These are phyloP conservation scores for Endocalyx cinctus DNA, from an alignment of 2,329 filamentous ascomycete species.

Conservation along the genomic window DNA sequence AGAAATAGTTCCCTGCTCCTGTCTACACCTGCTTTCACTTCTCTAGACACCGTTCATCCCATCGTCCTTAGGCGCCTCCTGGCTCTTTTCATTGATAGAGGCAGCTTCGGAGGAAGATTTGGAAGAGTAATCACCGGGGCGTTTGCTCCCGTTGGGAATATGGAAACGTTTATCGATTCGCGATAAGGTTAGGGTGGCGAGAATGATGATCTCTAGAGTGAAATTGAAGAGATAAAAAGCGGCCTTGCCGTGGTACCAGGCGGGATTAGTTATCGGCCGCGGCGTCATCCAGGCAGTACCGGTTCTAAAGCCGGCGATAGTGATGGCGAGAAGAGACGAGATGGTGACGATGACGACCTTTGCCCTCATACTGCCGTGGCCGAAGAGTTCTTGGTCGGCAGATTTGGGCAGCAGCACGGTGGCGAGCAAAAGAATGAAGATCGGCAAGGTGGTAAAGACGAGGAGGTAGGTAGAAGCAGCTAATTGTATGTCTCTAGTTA, in stretches of 20 bases:
- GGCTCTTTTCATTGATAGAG: slow-evolving; percentile 2
- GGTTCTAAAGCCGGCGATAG: slow-evolving; percentile 22
- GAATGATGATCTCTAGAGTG: slow-evolving; percentile 24
- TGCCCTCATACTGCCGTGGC: slow-evolving; percentile 21
- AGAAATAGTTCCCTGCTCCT: too few species aligned
- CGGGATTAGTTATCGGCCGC: slow-evolving; percentile 14
- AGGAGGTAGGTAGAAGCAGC: slow-evolving; percentile 22
- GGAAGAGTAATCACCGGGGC: slow-evolving; percentile 23
- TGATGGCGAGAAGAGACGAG: slow-evolving; percentile 13
- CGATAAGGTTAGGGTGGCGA: slow-evolving; percentile 14
- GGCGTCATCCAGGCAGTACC: slow-evolving; percentile 22
- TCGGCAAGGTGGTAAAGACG: slow-evolving; percentile 23
- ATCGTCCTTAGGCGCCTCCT: slow-evolving; percentile 6
- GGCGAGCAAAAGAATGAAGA: slow-evolving; percentile 19
- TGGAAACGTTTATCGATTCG: slow-evolving; percentile 24
- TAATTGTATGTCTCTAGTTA: slow-evolving; percentile 22
- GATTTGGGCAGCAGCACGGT: slow-evolving; percentile 24
- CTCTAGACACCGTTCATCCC: too few species aligned
- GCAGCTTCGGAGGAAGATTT: too few species aligned
- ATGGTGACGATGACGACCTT: slow-evolving; percentile 26
- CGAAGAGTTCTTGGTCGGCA: slow-evolving; percentile 25
- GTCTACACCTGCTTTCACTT: too few species aligned
- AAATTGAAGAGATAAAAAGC: slow-evolving; percentile 33
- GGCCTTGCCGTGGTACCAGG: slow-evolving; percentile 27
- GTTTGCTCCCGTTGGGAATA: slow-evolving; percentile 20